A percentile compares a stretch with the other conserved stretches of the same genome.
Evolutionary conservation across 768 basidiomycete species (phyloP).

Genomic region (Boletellus ananiceps): DNA sequence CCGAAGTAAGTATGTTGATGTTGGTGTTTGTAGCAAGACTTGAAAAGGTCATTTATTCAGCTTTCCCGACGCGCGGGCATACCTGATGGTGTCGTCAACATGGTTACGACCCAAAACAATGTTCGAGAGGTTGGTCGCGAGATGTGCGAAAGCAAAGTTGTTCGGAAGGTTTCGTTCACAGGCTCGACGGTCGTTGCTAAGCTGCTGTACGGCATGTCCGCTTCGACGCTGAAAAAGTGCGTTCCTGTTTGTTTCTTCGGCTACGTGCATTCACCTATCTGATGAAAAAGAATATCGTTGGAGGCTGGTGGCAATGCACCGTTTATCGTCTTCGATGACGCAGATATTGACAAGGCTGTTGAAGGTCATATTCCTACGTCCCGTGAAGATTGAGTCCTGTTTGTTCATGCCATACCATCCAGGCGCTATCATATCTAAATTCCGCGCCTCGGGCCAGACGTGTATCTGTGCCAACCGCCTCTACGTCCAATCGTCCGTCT

Average conservation of each 20-base stretch:
- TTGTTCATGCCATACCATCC: conserved; percentile 1
- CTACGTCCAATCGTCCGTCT: conserved; percentile 86
- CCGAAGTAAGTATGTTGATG: conserved; percentile 53
- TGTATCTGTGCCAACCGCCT: conserved; percentile 89
- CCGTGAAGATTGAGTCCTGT: neutral
- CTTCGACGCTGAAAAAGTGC: conserved; percentile 80
- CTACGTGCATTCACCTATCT: neutral
- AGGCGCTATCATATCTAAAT: conserved; percentile 77
- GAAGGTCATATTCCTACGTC: conserved; percentile 44
- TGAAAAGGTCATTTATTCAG: conserved; percentile 33
- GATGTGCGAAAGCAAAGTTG: conserved; percentile 81
- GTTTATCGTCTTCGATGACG: conserved; percentile 97
- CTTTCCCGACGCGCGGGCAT: conserved; percentile 86
- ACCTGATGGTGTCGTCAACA: conserved; percentile 92
- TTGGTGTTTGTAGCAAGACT: neutral
- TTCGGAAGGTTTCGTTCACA: conserved; percentile 91
- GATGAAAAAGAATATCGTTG: conserved; percentile 49
- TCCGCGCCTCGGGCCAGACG: conserved; percentile 78
- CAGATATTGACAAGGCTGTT: conserved; percentile 88
- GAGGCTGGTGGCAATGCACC: conserved; percentile 95
- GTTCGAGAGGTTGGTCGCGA: conserved; percentile 87
- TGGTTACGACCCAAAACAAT: conserved; percentile 84
- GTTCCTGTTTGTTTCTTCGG: conserved; percentile 12
- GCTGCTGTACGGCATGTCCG: conserved; percentile 63
- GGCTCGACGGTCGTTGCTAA: conserved; percentile 83